phyloP scores from a whole-genome alignment of 805 yeast genomes.

The Sugiyamaella mastotermitis region DNA sequence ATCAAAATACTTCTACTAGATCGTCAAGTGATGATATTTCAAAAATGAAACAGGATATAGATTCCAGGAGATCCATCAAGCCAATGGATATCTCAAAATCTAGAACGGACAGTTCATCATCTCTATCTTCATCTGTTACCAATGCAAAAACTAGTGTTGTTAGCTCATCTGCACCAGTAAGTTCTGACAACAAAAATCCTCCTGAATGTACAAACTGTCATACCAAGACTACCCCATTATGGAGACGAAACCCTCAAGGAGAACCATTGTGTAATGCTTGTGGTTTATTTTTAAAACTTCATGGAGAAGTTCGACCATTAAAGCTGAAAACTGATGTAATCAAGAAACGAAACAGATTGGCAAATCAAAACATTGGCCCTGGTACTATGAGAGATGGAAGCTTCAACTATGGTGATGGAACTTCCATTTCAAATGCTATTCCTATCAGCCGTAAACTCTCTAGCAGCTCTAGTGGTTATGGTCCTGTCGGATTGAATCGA shows the following conservation, averaged over 20 bases:
- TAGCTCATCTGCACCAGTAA: conserved; percentile 1
- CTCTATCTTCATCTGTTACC: not conserved
- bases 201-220: conserved; percentile 76
- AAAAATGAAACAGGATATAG: not conserved
- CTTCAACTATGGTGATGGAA: not conserved
- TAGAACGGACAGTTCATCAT: not conserved
- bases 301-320: conserved; percentile 92
- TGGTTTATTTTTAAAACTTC: conserved; percentile 85
- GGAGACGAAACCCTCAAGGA: conserved; percentile 94
- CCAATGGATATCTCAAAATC: too few relatives aligned
- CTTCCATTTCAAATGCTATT: conserved; percentile 2
- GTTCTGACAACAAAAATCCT: conserved; percentile 3
- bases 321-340: conserved; percentile 92
- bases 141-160: not conserved
- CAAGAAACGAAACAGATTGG: conserved; percentile 73
- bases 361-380: conserved; percentile 2
- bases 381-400: conserved; percentile 8
- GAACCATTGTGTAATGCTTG: conserved; percentile 96
- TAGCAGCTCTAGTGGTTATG: too few relatives aligned
- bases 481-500: not conserved
- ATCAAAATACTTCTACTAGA: conserved; percentile 6
- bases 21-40: not conserved
- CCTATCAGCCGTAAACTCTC: conserved; percentile 1
- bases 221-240: conserved; percentile 87
- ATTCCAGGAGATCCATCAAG: too few relatives aligned